phyloP scores from a whole-genome alignment of 2,329 filamentous ascomycete genomes.

The Claviceps quebecensis region DNA sequence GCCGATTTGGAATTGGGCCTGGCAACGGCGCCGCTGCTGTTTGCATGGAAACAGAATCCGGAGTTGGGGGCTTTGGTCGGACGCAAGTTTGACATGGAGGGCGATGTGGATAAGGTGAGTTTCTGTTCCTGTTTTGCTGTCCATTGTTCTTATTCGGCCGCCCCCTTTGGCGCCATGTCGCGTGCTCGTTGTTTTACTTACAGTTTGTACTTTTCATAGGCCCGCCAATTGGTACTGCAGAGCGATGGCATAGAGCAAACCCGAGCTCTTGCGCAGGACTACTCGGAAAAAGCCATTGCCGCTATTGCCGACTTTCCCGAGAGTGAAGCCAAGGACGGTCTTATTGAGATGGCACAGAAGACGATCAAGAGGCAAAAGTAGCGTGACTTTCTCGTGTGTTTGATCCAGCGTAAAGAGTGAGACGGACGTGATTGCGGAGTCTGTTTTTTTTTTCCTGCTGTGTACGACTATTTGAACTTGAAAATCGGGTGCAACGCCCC shows the following conservation, averaged over 20 bases:
- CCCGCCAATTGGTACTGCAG: conserved; percentile 66
- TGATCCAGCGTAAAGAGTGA: not conserved
- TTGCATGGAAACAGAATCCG: conserved; percentile 83
- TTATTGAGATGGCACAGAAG: conserved; percentile 89
- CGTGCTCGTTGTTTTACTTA: not conserved
- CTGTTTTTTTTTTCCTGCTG: no score
- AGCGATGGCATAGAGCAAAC: conserved; percentile 90
- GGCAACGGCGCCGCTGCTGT: conserved; percentile 84
- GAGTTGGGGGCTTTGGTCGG: conserved; percentile 82
- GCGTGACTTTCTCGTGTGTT: not conserved
- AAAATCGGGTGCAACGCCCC: no score
- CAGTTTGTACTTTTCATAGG: conserved; percentile 37
- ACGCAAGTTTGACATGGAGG: conserved; percentile 71
- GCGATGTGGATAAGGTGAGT: conserved; percentile 71
- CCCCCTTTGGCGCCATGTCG: no score
- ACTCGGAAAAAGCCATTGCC: conserved; percentile 72
- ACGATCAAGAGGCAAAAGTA: conserved; percentile 80
- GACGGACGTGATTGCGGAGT: not conserved
- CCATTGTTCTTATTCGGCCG: not conserved
- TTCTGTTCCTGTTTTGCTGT: not conserved
- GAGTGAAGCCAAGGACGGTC: conserved; percentile 84
- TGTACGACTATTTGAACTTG: no score
- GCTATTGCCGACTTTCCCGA: conserved; percentile 78
- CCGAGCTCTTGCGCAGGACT: conserved; percentile 76
- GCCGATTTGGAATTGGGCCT: conserved; percentile 88